A percentile compares a stretch with the other conserved stretches of the same genome.
These are phyloP conservation scores for Ophiobolus disseminans DNA, from an alignment of 2,329 filamentous ascomycete species.

Conservation along the genomic window DNA sequence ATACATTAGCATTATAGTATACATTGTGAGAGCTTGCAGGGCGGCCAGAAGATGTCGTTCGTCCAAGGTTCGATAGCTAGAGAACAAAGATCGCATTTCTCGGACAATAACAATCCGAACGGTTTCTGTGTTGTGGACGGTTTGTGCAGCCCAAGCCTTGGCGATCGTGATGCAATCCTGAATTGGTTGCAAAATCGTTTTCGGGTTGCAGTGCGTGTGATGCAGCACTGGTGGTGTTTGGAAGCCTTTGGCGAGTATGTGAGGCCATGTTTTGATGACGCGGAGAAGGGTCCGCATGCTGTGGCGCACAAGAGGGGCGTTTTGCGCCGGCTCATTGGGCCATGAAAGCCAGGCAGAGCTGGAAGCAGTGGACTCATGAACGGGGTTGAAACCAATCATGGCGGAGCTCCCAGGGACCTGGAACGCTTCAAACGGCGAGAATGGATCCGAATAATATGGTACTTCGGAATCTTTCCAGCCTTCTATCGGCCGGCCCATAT, in stretches of 20 bases:
- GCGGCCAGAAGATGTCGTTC: conserved; percentile 44
- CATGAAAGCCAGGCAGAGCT: background rate
- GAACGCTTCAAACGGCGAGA: too few species aligned
- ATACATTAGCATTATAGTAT: conserved; percentile 50
- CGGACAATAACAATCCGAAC: conserved; percentile 24
- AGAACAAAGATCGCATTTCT: background rate
- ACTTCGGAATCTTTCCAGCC: too few species aligned
- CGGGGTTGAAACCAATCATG: too few species aligned
- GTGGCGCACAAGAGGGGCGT: conserved; percentile 24
- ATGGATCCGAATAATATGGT: too few species aligned
- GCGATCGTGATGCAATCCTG: conserved; percentile 47
- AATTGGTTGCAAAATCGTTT: conserved; percentile 37
- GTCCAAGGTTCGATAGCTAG: conserved; percentile 43
- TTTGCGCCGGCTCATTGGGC: background rate
- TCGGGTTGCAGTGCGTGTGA: conserved; percentile 23
- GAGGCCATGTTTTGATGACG: conserved; percentile 49
- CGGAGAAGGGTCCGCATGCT: conserved; percentile 47
- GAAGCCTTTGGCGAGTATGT: conserved; percentile 48
- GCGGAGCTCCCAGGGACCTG: too few species aligned
- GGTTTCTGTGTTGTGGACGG: conserved; percentile 28
- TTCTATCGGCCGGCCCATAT: too few species aligned
- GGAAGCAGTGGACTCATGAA: background rate
- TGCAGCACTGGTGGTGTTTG: conserved; percentile 51
- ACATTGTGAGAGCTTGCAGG: conserved; percentile 49
- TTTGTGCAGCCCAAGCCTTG: conserved; percentile 50